Evolutionary conservation across 2,329 filamentous ascomycete genomes (phyloP).

Genomic region (Curvularia sp.): DNA sequence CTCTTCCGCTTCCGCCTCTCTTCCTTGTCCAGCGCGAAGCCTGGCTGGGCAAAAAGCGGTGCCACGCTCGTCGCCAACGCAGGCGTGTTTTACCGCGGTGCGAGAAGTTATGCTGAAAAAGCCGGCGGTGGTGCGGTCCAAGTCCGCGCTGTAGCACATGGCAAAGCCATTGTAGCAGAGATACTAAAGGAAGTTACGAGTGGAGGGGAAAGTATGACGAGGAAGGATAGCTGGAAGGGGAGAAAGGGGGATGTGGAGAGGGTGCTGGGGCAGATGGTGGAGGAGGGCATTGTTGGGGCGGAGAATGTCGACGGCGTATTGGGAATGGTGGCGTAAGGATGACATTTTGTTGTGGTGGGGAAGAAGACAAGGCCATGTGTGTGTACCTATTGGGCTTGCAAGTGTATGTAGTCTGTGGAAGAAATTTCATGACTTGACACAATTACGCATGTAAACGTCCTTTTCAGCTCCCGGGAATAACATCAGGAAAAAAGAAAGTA

Average conservation of each 20-base stretch:
- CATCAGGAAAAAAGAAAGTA: too few relatives aligned
- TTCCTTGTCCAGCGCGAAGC: conserved; percentile 18
- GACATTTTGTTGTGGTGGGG: not conserved
- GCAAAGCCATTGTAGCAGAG: conserved; percentile 58
- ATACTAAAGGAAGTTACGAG: conserved; percentile 53
- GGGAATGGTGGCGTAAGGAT: not conserved
- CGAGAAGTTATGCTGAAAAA: conserved; percentile 42
- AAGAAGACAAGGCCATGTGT: too few relatives aligned
- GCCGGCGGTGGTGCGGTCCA: conserved; percentile 40
- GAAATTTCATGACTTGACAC: too few relatives aligned
- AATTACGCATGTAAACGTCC: too few relatives aligned
- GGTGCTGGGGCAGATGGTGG: conserved; percentile 60
- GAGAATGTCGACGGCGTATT: conserved; percentile 36
- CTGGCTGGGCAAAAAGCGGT: conserved; percentile 43
- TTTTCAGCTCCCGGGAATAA: too few relatives aligned
- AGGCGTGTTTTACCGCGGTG: conserved; percentile 50
- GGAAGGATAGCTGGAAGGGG: conserved; percentile 49
- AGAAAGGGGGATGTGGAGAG: conserved; percentile 52
- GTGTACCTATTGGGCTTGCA: too few relatives aligned
- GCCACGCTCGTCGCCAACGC: conserved; percentile 45
- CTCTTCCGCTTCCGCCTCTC: conserved; percentile 44
- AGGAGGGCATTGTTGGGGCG: conserved; percentile 57
- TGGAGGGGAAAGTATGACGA: conserved; percentile 38
- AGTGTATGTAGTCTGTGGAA: too few relatives aligned
- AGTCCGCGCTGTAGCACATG: conserved; percentile 54